A percentile compares a stretch with the other conserved stretches of the same genome.
Evolutionary conservation across 2,329 filamentous ascomycete species (phyloP).

Genomic region (Blumeriella jaapii): DNA sequence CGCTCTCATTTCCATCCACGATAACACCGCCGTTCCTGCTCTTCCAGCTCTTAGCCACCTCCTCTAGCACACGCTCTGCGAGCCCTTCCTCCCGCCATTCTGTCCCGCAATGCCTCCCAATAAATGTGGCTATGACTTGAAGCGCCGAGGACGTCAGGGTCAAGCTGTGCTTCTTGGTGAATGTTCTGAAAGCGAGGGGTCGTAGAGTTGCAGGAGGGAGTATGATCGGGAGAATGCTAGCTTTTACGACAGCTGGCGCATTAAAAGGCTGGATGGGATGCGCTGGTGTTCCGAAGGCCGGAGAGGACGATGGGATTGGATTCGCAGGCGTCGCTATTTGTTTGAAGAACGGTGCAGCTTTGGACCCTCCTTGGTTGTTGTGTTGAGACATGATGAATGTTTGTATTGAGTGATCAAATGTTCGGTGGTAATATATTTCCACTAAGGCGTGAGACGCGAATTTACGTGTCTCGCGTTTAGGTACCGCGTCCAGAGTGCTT

Average conservation of each 20-base stretch:
- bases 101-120: slow-evolving; percentile 87
- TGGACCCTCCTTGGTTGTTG: slow-evolving; percentile 17
- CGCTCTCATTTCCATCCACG: slow-evolving; percentile 67
- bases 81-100: slow-evolving; percentile 94
- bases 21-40: slow-evolving; percentile 80
- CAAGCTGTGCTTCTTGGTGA: slow-evolving; percentile 94
- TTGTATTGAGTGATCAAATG: background rate
- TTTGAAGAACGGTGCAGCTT: slow-evolving; percentile 23
- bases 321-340: slow-evolving; percentile 30
- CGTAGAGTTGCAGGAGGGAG: slow-evolving; percentile 78
- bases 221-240: slow-evolving; percentile 67
- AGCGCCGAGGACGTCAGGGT: slow-evolving; percentile 82
- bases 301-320: slow-evolving; percentile 74
- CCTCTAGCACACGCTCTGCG: slow-evolving; percentile 84
- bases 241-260: slow-evolving; percentile 18
- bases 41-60: slow-evolving; percentile 87
- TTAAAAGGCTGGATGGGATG: slow-evolving; percentile 61
- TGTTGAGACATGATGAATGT: slow-evolving; percentile 19
- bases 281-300: slow-evolving; percentile 77
- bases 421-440: no score
- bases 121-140: slow-evolving; percentile 74
- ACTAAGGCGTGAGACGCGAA: slow-evolving; percentile 13
- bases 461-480: no score
- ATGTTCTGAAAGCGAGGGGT: slow-evolving; percentile 85
- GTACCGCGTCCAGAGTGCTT: no score